Evolutionary conservation across 352 stramenopile species (phyloP), one percentile per base, ranked within the genome.

Genomic region (Stephanocyclus meneghinianus): DNA sequence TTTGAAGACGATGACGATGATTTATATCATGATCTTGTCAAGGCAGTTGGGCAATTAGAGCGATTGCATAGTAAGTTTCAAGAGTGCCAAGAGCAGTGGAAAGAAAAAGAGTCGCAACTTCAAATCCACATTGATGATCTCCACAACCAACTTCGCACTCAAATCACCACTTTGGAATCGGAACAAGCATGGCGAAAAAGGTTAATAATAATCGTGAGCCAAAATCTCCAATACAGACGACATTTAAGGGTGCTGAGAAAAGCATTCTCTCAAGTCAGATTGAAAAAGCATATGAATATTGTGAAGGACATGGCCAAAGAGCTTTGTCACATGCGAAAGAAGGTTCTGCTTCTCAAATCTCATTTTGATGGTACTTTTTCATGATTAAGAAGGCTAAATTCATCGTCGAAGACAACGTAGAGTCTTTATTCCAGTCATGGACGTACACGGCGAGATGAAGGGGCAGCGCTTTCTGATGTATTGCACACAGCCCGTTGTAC

Each of bases 281-380:
- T 81, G 56, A 73, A 57, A 29, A 74, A 80, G 66, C 75, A 84
- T 47, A 42, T 84, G 44, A 56, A 47, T 32, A 72, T 87, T 56
- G 80, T 70, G 2, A 81, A 76, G 62, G 67, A 81, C 65, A 83
- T 87, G 75, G 68, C 75, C n/a, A 81, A 70, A 55, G 80, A 87
- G 53, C 68, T 87, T 13, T 21, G 47, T 44, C 57, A 76, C 45
- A 87, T 75, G 47, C 59, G 72, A 50, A 79, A 81, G 50, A 81
- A 76, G 30, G 71, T 87, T 30, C 80, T 81, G 37, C 29, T 87
- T 1, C 61, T 87, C 40, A 87, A 87, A 70, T 76, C 75, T 44
- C 76, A 81, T 63, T 57, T 84, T 56, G 59, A 79, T 37, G 57
- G 67, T 29, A 68, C 40, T 55, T 2, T 69, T 56, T 18, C 26